Evolutionary conservation across 176 grass and related monocot species (phyloP), one percentile per base, ranked within the genome.

Genomic region (Carex littledalei): DNA sequence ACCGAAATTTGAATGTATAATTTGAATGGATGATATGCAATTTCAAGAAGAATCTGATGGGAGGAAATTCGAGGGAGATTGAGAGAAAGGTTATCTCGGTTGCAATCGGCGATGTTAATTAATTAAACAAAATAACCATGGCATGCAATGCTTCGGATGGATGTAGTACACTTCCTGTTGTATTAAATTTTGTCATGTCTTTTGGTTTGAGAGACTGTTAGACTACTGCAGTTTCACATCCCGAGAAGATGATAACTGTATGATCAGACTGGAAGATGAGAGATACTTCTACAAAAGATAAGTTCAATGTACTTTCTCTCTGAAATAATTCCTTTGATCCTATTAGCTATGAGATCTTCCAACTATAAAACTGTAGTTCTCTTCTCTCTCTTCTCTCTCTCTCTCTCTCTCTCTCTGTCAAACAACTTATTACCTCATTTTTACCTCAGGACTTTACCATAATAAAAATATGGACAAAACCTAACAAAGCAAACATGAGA

Each of bases 231-330:
- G 61, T 82, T 82, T 17, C 80, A 67, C 12, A 82, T 82, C 80
- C 80, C 80, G 45, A 82, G 63, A 68, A 55, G 81, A 54, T 67
- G 43, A n/a, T 83, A 83, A 83, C 35, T 66, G 59, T 62, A 22
- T 63, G 55, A 81, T 63, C 55, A 67, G 80, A 82, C 80, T 67
- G 61, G 59, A 82, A 82, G 9, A 82, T 67, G 60, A 82, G 80
- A 83, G 35, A 63, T 13, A 24, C 39, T 41, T 43, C 31, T 64
- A 22, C 35, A 81, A 64, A 83, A 83, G 61, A 65, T 68, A 26
- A 83, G 31, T 81, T 81, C 60, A 20, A 52, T 83, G 81, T 83
- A 69, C n/a, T 55, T 54, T 68, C 21, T 50, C 63, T 68, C 79
- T 64, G 21, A 83, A 49, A 68, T 12, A 83, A 29, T 49, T 45